Evolutionary conservation across 768 basidiomycete genomes (phyloP).

Genomic region (Hysterangium stoloniferum): DNA sequence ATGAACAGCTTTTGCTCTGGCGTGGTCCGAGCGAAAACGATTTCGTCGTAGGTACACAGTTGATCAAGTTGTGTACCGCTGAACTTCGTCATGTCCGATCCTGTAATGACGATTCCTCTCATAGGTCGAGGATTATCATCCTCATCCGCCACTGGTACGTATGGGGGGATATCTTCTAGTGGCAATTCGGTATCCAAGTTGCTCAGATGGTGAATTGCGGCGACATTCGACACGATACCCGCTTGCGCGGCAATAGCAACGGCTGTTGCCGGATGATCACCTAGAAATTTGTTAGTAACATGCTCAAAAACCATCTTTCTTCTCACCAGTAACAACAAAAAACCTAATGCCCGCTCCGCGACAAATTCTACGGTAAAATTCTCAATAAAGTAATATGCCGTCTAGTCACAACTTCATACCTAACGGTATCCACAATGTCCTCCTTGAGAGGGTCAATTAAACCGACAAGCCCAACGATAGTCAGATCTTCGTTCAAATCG

Average conservation of each 20-base stretch:
- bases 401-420: not conserved
- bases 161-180: constrained; percentile 12
- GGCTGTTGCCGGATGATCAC: constrained; percentile 53
- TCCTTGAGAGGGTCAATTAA: constrained; percentile 52
- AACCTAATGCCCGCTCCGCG: constrained; percentile 53
- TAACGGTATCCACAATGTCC: constrained; percentile 45
- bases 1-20: constrained; percentile 62
- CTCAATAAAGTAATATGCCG: not conserved
- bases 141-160: constrained; percentile 17
- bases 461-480: constrained; percentile 51
- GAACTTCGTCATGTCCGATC: constrained; percentile 31
- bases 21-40: constrained; percentile 57
- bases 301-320: not conserved
- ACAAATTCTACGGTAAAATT: constrained; percentile 27
- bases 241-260: constrained; percentile 56
- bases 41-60: constrained; percentile 33
- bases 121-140: constrained; percentile 22
- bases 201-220: constrained; percentile 28
- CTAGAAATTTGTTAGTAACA: constrained; percentile 16
- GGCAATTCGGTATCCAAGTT: constrained; percentile 29
- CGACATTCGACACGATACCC: constrained; percentile 41
- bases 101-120: constrained; percentile 37
- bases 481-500: constrained; percentile 36
- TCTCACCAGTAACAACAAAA: constrained; percentile 50
- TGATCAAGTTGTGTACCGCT: constrained; percentile 24